These are phyloP conservation scores for Aspergillus caelatus DNA, from an alignment of 2,329 filamentous ascomycete species.

Conservation along the genomic window DNA sequence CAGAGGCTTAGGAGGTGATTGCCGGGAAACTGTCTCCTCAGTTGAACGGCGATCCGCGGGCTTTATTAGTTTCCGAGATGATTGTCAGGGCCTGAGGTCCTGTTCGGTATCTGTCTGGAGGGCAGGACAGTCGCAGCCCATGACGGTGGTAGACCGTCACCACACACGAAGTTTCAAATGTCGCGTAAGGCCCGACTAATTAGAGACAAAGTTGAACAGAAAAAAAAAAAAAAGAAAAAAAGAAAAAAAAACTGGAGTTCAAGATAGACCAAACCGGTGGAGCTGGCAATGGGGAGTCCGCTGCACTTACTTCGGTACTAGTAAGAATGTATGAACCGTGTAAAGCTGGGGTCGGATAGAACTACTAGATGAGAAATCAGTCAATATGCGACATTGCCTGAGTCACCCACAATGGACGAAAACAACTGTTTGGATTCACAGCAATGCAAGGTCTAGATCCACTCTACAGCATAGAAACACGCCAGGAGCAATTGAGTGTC, in stretches of 20 bases:
- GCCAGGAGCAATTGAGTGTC: too few relatives aligned
- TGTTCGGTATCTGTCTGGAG: conserved; percentile 18
- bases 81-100: conserved; percentile 19
- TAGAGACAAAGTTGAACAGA: not conserved
- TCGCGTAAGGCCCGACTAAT: conserved; percentile 2
- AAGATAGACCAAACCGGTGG: conserved; percentile 20
- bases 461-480: not conserved
- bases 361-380: not conserved
- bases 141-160: conserved; percentile 19
- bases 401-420: not conserved
- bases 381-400: not conserved
- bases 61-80: conserved; percentile 18
- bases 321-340: conserved; percentile 6
- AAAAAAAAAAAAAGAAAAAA: conserved; percentile 5
- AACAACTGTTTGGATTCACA: not conserved
- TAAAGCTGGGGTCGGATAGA: conserved; percentile 4
- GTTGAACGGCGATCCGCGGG: conserved; percentile 19
- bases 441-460: not conserved
- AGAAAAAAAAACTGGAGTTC: conserved; percentile 12
- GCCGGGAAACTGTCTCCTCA: conserved; percentile 16
- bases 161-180: conserved; percentile 1
- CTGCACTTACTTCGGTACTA: conserved; percentile 1
- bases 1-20: conserved; percentile 2
- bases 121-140: conserved; percentile 23
- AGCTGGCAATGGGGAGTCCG: conserved; percentile 11